Evolutionary conservation across 495 filamentous ascomycete genomes (phyloP), one percentile per base, ranked within the genome.

Genomic region (Darksidea phi): DNA sequence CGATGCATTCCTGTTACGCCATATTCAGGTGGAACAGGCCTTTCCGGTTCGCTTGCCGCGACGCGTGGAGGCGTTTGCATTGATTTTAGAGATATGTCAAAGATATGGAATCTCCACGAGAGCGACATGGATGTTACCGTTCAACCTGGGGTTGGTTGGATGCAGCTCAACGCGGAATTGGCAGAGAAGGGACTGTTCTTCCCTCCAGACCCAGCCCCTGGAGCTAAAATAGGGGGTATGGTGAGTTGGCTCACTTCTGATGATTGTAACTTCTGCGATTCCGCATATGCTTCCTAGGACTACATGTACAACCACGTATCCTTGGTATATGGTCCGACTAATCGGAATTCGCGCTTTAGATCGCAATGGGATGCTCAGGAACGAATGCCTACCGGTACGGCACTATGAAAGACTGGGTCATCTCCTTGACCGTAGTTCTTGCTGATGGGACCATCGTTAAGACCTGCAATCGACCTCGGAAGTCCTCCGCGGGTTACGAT

Each of bases 371-470:
- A 28, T 97, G 93, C 79, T 88, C 84, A 60, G 93, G 93, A 28
- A 97, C 93, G 28, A 96, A 97, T 72, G 87, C 93, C 13, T 91
- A 95, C 68, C 81, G 90, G 20, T 97, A 96, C 71, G 93, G 93
- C 0, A 96, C 93, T 0, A 97, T 97, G 93, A 86, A 89, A 63
- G 93, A 97, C 68, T 97, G 92, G 91, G 93, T 97, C 0, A 76
- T 97, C 24, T 87, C 84, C 47, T 76, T 98, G 21, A 98, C 93
- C 0, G 90, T 96, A 11, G 94, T 98, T 0, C 78, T 97, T 38
- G 92, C 93, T 3, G 91, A 98, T 72, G 93, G 94, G 38, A 89
- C 87, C 6, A 76, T 97, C 36, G 90, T 98, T 71, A 95, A 95
- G 75, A 97, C 93, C 3, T 78, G 86, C 47, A 86, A 87, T 67